Evolutionary conservation across 2,329 filamentous ascomycete genomes (phyloP).

Genomic region (Canariomyces notabilis): DNA sequence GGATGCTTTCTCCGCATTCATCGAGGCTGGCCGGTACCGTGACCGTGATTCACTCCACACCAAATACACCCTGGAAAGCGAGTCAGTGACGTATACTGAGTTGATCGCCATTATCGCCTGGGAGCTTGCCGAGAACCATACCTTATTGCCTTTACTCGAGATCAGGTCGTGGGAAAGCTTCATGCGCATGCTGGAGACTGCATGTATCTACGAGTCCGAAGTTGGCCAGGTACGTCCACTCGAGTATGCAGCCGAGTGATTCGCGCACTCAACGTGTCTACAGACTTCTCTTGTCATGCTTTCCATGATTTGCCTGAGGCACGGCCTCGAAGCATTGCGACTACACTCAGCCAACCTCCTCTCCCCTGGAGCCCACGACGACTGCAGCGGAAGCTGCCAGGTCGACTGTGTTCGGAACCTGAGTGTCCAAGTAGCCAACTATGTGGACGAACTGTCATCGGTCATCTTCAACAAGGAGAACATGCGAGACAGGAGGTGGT

Average conservation of each 20-base stretch:
- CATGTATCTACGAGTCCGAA: slow-evolving; percentile 28
- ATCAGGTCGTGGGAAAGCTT: slow-evolving; percentile 28
- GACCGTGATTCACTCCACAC: slow-evolving; percentile 23
- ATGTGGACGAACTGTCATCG: slow-evolving; percentile 29
- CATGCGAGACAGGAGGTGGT: slow-evolving; percentile 30
- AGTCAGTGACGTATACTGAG: slow-evolving; percentile 26
- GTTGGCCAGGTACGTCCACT: slow-evolving; percentile 23
- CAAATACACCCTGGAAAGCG: slow-evolving; percentile 15
- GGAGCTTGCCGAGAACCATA: slow-evolving; percentile 29
- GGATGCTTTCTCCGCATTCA: slow-evolving; percentile 22
- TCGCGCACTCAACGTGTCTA: background rate
- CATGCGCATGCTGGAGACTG: slow-evolving; percentile 28
- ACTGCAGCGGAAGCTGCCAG: slow-evolving; percentile 26
- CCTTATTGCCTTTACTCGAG: slow-evolving; percentile 24
- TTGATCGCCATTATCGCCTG: slow-evolving; percentile 29
- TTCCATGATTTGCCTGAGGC: slow-evolving; percentile 28
- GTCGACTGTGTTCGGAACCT: slow-evolving; percentile 28
- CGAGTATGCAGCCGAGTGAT: background rate
- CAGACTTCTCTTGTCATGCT: slow-evolving; percentile 28
- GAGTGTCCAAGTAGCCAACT: slow-evolving; percentile 22
- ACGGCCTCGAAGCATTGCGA: slow-evolving; percentile 28
- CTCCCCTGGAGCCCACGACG: slow-evolving; percentile 20
- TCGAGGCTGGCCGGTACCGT: slow-evolving; percentile 28
- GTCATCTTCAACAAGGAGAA: slow-evolving; percentile 32
- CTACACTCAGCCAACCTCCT: slow-evolving; percentile 25